Evolutionary conservation across 176 grass and related monocot species (phyloP).

Genomic region (Musa beccarii): DNA sequence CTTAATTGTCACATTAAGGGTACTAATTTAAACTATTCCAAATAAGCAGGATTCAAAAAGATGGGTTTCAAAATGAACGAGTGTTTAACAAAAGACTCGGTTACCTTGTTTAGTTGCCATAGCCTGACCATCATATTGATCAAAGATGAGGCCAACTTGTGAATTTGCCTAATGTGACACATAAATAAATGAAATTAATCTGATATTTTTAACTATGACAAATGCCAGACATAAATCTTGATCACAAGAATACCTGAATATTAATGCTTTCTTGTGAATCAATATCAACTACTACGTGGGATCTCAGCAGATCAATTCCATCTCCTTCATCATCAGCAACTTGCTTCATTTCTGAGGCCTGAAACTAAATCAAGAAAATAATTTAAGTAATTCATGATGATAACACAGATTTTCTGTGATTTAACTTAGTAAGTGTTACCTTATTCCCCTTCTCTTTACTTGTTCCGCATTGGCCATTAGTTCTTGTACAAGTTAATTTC

Average conservation of each 20-base stretch:
- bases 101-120: not conserved
- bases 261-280: not conserved
- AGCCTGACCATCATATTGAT: not conserved
- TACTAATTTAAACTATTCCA: not conserved
- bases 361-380: not conserved
- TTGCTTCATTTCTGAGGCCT: not conserved
- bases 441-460: not conserved
- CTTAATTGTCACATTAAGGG: not conserved
- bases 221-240: not conserved
- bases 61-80: not conserved
- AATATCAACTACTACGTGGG: not conserved
- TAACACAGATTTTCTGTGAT: not conserved
- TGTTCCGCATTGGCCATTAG: not conserved
- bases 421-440: not conserved
- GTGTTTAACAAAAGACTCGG: not conserved
- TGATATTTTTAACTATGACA: not conserved
- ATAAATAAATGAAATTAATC: not conserved
- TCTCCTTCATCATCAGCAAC: not conserved
- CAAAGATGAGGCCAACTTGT: not conserved
- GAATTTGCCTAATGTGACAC: not conserved
- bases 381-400: not conserved
- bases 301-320: not conserved
- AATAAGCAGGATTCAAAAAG: not conserved
- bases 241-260: not conserved
- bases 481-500: not conserved